A percentile compares a stretch with the other conserved stretches of the same genome.
Evolutionary conservation across 208 protist species (phyloP).

Genomic region (Leishmania gerbilli): DNA sequence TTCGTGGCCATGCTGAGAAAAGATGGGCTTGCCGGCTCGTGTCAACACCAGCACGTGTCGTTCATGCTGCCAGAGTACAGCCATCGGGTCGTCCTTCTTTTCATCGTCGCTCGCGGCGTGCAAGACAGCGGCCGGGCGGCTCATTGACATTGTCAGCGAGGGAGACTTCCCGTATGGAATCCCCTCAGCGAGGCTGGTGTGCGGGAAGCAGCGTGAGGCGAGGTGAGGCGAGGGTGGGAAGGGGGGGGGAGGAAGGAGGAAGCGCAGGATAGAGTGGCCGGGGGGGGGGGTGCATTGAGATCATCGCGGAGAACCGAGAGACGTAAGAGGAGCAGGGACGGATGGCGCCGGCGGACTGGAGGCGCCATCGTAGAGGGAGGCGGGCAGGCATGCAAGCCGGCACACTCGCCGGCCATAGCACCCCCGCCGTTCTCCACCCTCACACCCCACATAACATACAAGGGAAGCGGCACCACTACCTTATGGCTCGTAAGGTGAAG

Average conservation of each 20-base stretch:
- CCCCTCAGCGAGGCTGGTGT: background rate
- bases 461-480: background rate
- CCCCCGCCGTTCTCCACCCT: background rate
- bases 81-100: background rate
- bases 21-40: constrained; percentile 85
- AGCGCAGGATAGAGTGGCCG: no score
- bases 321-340: background rate
- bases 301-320: no score
- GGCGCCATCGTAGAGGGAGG: background rate
- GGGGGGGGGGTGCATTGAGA: background rate
- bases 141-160: background rate
- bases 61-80: constrained; percentile 37
- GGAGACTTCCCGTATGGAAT: background rate
- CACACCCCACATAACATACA: background rate
- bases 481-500: background rate
- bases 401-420: background rate
- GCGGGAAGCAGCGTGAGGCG: background rate
- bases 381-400: background rate
- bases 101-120: background rate
- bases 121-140: background rate
- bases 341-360: background rate
- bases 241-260: background rate
- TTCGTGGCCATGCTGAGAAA: constrained; percentile 68
- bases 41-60: constrained; percentile 90
- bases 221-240: background rate